phyloP scores from a whole-genome alignment of 1,284 basidiomycete genomes.

The Malassezia arunalokei region DNA sequence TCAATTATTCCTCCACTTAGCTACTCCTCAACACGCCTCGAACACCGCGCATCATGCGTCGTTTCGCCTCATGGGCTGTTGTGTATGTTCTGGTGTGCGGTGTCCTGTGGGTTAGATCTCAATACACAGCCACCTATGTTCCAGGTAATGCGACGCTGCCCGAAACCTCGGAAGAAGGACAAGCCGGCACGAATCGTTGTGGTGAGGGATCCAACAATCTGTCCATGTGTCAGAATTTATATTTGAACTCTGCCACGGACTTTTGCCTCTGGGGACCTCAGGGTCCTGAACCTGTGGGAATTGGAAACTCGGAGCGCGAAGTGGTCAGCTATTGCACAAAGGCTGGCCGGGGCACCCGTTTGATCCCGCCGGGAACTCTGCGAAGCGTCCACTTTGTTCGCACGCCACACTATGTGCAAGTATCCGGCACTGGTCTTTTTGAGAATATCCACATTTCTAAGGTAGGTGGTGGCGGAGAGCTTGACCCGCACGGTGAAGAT shows the following conservation, averaged over 20 bases:
- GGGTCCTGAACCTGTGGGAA: conserved; percentile 15
- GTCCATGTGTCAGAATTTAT: conserved; percentile 37
- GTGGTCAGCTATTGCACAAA: conserved; percentile 43
- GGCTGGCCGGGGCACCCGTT: conserved; percentile 33
- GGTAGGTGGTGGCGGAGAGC: conserved; percentile 35
- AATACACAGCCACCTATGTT: conserved; percentile 9
- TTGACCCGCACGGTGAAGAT: conserved; percentile 40
- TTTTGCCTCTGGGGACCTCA: conserved; percentile 39
- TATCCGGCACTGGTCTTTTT: conserved; percentile 33
- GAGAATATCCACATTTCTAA: conserved; percentile 23
- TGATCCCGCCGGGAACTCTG: conserved; percentile 41
- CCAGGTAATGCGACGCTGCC: conserved; percentile 19
- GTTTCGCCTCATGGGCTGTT: too few species aligned
- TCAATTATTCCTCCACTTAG: too few species aligned
- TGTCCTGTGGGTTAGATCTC: not conserved
- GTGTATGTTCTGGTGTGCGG: too few species aligned
- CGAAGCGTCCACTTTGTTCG: conserved; percentile 38
- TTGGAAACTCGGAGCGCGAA: conserved; percentile 34
- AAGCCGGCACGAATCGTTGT: conserved; percentile 36
- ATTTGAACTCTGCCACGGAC: conserved; percentile 36
- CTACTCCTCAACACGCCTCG: too few species aligned
- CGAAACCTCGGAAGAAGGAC: conserved; percentile 31
- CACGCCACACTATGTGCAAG: conserved; percentile 37
- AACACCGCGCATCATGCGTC: too few species aligned
- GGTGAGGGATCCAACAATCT: conserved; percentile 21